Base-by-base conservation (phyloP, 164 flowering plant genomes). In the Umbellularia californica region DNA sequence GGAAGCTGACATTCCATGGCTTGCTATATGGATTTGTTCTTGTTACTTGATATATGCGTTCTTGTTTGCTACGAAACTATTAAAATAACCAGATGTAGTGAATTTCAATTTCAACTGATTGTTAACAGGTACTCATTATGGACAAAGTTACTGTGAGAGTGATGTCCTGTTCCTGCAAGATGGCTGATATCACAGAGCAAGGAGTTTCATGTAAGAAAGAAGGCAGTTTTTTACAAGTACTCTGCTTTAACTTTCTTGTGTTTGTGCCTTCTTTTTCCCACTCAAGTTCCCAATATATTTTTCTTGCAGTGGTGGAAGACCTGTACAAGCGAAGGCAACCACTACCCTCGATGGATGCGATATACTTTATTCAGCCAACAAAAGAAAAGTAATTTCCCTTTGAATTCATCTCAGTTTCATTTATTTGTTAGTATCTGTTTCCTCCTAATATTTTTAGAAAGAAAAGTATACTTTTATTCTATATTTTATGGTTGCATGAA, bases 301-400 rank as follows among this genome's bases (percentile, higher is more conserved):
- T 79, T 73, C 58, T 67, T 88, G 81, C 94, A 96, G 99, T 96
- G 96, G 99, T 96, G 72, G 99, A 96, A 89, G 98, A 96, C 78
- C 86, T 96, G 65, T 91, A 79, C 85, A 90, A 84, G 83, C 83
- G 99, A 77, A 87, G 99, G 82, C 95, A 96, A 78, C 99, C 99
- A 69, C 78, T 96, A 81, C 97, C 99, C 23, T 83, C 94, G 72
- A 89, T 96, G 98, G 98, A 94, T 81, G 99, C 94, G 22, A 86
- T 96, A 70, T 96, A 96, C 80, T 96, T 92, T 82, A 88, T 96
- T 69, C 99, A 96, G 82, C 99, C 99, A 70, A 55, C 92, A 65
- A 88, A 86, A 83, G 99, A 96, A 83, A 96, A 96, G 99, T 96
- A 86, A 6, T 35, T 35, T 0, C 47, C 47, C 10, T 35, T 35